phyloP scores from a whole-genome alignment of 139 green algal genomes.

The Gonium pectorale region DNA sequence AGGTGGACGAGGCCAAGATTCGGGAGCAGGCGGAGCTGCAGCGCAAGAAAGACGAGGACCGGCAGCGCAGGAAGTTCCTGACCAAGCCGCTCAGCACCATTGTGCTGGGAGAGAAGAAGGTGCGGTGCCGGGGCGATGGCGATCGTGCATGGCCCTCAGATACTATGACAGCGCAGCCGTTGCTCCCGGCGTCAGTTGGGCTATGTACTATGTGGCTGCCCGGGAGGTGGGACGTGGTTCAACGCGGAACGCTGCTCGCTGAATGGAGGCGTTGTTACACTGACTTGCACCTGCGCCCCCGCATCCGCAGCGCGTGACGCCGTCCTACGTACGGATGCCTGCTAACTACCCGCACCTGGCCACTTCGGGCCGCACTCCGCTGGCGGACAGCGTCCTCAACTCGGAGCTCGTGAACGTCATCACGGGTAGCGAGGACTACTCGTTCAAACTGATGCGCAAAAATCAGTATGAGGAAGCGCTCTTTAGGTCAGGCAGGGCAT shows the following conservation, averaged over 20 bases:
- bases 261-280: too few species aligned
- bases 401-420: slow-evolving; percentile 95
- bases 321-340: slow-evolving; percentile 95
- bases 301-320: slow-evolving; percentile 69
- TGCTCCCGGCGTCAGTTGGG: too few species aligned
- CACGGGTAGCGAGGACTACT: slow-evolving; percentile 89
- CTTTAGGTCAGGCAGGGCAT: slow-evolving; percentile 73
- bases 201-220: too few species aligned
- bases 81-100: slow-evolving; percentile 94
- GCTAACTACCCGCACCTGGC: slow-evolving; percentile 78
- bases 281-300: too few species aligned
- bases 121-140: too few species aligned
- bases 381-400: slow-evolving; percentile 84
- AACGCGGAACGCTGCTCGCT: too few species aligned
- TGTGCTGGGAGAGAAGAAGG: slow-evolving; percentile 59
- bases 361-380: slow-evolving; percentile 61
- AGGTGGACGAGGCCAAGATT: slow-evolving; percentile 48
- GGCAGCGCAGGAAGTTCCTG: slow-evolving; percentile 84
- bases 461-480: slow-evolving; percentile 96
- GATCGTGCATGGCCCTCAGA: too few species aligned
- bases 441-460: slow-evolving; percentile 94
- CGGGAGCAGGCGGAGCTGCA: slow-evolving; percentile 37
- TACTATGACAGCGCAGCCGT: too few species aligned
- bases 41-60: slow-evolving; percentile 40
- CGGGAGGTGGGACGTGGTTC: too few species aligned